These are phyloP conservation scores for Myriangium duriaei DNA, from an alignment of 2,329 filamentous ascomycete genomes.

Conservation along the genomic window DNA sequence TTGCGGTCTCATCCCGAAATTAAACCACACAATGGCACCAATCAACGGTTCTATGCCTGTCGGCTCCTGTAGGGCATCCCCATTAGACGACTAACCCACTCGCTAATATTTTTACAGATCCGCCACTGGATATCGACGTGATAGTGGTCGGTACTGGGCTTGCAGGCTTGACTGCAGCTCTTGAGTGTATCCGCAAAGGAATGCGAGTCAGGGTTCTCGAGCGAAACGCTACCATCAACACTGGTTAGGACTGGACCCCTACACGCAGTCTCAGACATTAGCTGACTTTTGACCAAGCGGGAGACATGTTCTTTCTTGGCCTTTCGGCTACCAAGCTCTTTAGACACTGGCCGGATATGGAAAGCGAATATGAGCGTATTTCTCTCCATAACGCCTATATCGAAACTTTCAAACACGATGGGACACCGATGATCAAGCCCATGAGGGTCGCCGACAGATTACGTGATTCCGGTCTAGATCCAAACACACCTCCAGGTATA, in stretches of 20 bases:
- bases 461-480: slow-evolving; percentile 31
- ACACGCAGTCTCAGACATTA: no score
- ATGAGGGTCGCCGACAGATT: slow-evolving; percentile 40
- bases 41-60: slow-evolving; percentile 32
- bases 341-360: slow-evolving; percentile 43
- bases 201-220: slow-evolving; percentile 21
- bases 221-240: slow-evolving; percentile 37
- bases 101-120: no score
- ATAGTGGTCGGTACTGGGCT: slow-evolving; percentile 21
- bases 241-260: no score
- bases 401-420: slow-evolving; percentile 43
- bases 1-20: slow-evolving; percentile 1
- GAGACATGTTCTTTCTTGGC: slow-evolving; percentile 51
- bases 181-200: slow-evolving; percentile 22
- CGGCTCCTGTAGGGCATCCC: no score
- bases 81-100: no score
- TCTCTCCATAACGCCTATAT: slow-evolving; percentile 44
- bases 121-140: slow-evolving; percentile 23
- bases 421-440: slow-evolving; percentile 36
- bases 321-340: slow-evolving; percentile 43
- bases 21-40: slow-evolving; percentile 1
- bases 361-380: slow-evolving; percentile 38
- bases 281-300: no score
- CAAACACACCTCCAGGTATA: slow-evolving; percentile 40
- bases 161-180: slow-evolving; percentile 20